phyloP scores from a whole-genome alignment of 2,329 filamentous ascomycete genomes.

The Nothophaeocryptopus gaeumannii region DNA sequence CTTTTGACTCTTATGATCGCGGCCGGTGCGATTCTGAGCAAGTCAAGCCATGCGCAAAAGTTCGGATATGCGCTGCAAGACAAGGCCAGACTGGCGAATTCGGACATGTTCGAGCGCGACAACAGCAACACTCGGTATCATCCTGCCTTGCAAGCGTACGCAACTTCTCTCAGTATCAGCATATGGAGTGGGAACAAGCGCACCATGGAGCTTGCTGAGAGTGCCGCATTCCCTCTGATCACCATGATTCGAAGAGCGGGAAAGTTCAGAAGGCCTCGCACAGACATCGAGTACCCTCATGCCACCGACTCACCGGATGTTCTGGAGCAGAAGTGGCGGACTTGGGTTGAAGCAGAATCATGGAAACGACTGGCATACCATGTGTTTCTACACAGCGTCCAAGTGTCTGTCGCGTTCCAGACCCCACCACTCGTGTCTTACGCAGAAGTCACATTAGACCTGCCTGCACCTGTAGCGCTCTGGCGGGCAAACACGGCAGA shows the following conservation, averaged over 20 bases:
- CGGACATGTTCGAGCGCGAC: slow-evolving; percentile 20
- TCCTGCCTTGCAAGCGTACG: slow-evolving; percentile 18
- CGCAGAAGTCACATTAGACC: slow-evolving; percentile 21
- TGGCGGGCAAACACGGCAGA: slow-evolving; percentile 17
- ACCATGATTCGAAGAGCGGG: slow-evolving; percentile 22
- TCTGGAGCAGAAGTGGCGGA: slow-evolving; percentile 18
- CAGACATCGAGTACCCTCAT: slow-evolving; percentile 5
- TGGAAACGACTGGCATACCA: slow-evolving; percentile 20
- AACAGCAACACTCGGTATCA: slow-evolving; percentile 18
- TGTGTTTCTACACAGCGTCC: slow-evolving; percentile 21
- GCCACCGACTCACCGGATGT: slow-evolving; percentile 10
- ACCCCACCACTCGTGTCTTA: slow-evolving; percentile 21
- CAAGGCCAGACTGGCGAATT: slow-evolving; percentile 15
- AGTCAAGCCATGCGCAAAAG: slow-evolving; percentile 20
- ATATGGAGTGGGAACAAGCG: slow-evolving; percentile 25
- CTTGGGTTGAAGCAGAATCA: slow-evolving; percentile 22
- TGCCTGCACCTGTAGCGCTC: slow-evolving; percentile 17
- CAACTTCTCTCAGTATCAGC: slow-evolving; percentile 19
- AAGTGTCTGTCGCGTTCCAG: slow-evolving; percentile 19
- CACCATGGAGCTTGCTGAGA: slow-evolving; percentile 21
- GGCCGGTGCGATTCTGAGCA: slow-evolving; percentile 19
- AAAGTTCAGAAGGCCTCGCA: slow-evolving; percentile 16
- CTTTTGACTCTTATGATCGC: slow-evolving; percentile 20
- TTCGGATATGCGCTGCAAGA: slow-evolving; percentile 23
- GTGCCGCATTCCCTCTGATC: slow-evolving; percentile 15